These are phyloP conservation scores for Solanum corneliomulleri DNA, from an alignment of 257 asterid species.

Conservation along the genomic window DNA sequence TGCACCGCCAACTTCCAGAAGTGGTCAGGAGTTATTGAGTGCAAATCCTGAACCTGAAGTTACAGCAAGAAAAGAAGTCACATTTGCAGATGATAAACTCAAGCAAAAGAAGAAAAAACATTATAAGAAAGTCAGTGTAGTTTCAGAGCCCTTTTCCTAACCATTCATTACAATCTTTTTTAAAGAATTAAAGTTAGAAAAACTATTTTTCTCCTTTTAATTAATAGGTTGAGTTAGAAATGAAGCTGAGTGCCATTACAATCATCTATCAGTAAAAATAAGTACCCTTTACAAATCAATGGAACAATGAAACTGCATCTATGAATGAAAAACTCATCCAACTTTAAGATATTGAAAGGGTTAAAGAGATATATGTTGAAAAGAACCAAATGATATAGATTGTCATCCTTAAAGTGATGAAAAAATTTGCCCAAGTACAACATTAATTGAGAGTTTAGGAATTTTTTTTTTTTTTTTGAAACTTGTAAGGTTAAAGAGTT, in stretches of 20 bases:
- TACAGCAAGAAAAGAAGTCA: background rate
- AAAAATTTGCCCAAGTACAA: background rate
- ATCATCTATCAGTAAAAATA: background rate
- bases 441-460: background rate
- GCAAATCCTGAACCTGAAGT: conserved; percentile 97
- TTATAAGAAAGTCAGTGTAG: background rate
- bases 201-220: background rate
- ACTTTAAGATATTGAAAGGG: background rate
- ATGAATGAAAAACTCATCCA: background rate
- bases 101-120: background rate
- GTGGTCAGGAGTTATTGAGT: conserved; percentile 75
- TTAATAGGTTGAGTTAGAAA: background rate
- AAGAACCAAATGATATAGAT: background rate
- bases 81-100: background rate
- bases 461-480: too few relatives aligned
- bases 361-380: background rate
- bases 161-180: background rate
- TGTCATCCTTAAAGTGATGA: background rate
- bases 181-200: background rate
- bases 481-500: background rate
- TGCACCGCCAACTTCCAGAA: conserved; percentile 97
- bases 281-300: background rate
- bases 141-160: background rate
- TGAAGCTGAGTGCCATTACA: background rate
- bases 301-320: background rate